A percentile compares a stretch with the other conserved stretches of the same genome.
These are phyloP conservation scores for Suillus lakei DNA, from an alignment of 768 basidiomycete genomes.

Conservation along the genomic window DNA sequence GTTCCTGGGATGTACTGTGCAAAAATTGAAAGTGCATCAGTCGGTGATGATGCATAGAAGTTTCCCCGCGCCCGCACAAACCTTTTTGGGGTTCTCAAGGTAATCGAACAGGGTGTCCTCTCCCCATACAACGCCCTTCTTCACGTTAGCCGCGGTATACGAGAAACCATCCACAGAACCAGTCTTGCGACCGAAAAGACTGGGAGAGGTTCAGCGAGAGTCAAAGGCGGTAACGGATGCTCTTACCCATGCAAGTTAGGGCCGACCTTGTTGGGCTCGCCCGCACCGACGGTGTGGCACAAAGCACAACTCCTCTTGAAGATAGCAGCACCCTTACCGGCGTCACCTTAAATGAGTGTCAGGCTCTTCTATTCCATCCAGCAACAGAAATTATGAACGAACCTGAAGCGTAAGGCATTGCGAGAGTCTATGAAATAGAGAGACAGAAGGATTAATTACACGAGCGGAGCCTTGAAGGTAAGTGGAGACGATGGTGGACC, in stretches of 20 bases:
- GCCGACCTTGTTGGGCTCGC: conserved; percentile 87
- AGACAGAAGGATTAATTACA: conserved; percentile 8
- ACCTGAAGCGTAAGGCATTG: conserved; percentile 52
- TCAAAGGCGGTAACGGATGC: conserved; percentile 2
- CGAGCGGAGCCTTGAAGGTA: conserved; percentile 16
- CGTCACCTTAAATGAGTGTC: conserved; percentile 67
- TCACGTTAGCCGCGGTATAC: conserved; percentile 94
- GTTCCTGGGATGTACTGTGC: conserved; percentile 91
- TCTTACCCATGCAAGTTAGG: conserved; percentile 93
- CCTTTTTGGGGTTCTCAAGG: conserved; percentile 97
- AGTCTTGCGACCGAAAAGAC: conserved; percentile 84
- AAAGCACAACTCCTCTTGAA: conserved; percentile 97
- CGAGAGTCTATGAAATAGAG: conserved; percentile 13
- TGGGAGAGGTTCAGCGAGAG: conserved; percentile 28
- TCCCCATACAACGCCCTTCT: conserved; percentile 89
- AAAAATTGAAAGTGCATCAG: neutral
- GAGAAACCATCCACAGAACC: conserved; percentile 87
- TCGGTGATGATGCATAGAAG: neutral
- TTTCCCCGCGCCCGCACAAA: conserved; percentile 31
- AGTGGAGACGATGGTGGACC: conserved; percentile 12
- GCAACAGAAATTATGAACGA: conserved; percentile 18
- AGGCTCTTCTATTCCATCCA: neutral
- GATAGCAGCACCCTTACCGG: conserved; percentile 87
- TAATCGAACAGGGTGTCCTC: conserved; percentile 94
- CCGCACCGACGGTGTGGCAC: conserved; percentile 86